Evolutionary conservation across 2,329 filamentous ascomycete species (phyloP), one percentile per base, ranked within the genome.

Genomic region (Diplodia intermedia): DNA sequence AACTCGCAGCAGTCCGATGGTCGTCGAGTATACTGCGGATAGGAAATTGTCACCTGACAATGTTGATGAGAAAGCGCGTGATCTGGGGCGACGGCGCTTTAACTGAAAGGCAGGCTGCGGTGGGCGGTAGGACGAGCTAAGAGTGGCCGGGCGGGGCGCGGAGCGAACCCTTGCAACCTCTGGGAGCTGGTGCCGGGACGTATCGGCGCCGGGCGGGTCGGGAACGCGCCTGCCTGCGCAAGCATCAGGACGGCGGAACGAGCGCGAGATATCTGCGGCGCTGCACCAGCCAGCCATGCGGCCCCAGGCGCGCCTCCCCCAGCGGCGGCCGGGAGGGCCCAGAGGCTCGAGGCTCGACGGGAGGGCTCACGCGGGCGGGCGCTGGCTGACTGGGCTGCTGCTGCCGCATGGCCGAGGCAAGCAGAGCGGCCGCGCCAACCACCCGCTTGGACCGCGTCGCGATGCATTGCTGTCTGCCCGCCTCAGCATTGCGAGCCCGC

Each of bases 401-500:
- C 56, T 52, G 60, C 43, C 60, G 60, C 60, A 50, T 52, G 57
- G 57, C 43, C 57, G 57, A 62, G 57, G 60, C 60, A 63, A 63
- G 60, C 60, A 63, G 47, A 50, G 43, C 60, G 43, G 23, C 57
- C 57, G 40, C 57, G 57, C 57, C 43, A 63, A 63, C 60, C 47
- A 63, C 60, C 47, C 20, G 56, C 56, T 31, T 18, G 20, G 18
- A 38, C 43, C 55, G 43, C 57, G 57, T 62, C 43, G 57, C 57
- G 29, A 33, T 52, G 60, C 47, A 63, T 63, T 63, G 38, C 15
- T 31, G 43, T 29, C 60, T 15, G 43, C 43, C n/a, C 43, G 60
- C 60, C 47, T 52, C 60, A 63, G 60, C 60, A 63, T 63, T 38
- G 47, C 60, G 40, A 29, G 56, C 54, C 54, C 54, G 29, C 54